Evolutionary conservation across 1,284 basidiomycete genomes (phyloP), one percentile per base, ranked within the genome.

Genomic region (Porogramme epimiltina): DNA sequence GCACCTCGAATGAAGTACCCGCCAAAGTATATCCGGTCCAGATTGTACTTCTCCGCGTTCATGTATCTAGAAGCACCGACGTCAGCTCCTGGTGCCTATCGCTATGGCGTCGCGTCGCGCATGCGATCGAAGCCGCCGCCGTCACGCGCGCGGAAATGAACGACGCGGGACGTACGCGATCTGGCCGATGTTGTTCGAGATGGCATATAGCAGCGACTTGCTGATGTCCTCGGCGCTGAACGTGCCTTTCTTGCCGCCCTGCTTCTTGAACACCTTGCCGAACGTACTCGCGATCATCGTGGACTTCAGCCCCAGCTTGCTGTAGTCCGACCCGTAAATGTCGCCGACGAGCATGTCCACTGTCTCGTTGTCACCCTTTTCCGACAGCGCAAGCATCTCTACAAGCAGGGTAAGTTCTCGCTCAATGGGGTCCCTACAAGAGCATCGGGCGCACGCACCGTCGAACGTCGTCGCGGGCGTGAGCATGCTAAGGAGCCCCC

Each of bases 321-420:
- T 86, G 72, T 96, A 95, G 73, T 96, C 95, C 61, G 91, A 87
- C 22, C 95, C 96, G 68, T 99, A 99, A 61, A 99, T 99, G 75
- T 99, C 97, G 25, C 96, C 95, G 40, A 99, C 96, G 46, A 99
- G 87, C 96, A 99, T 99, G 71, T 99, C 97, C 25, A 99, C 96
- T 6, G 82, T 82, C 42, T 89, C 83, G 66, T 99, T 98, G 74
- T 98, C 93, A 37, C 97, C 97, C 65, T 83, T 73, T 71, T 98
- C 95, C 0, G 95, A 97, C 23, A 99, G 77, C 15, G 87, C 83
- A 55, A 99, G 78, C 96, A 99, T 99, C 72, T 99, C 96, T 97
- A 74, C 44, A 4, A 20, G 23, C 24, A 22, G 38, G 28, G 22
- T 49, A 4, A n/a, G 10, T 22, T n/a, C n/a, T n/a, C n/a, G n/a